These are phyloP conservation scores for Leishmania gerbilli DNA, from an alignment of 208 protist genomes.

Conservation along the genomic window DNA sequence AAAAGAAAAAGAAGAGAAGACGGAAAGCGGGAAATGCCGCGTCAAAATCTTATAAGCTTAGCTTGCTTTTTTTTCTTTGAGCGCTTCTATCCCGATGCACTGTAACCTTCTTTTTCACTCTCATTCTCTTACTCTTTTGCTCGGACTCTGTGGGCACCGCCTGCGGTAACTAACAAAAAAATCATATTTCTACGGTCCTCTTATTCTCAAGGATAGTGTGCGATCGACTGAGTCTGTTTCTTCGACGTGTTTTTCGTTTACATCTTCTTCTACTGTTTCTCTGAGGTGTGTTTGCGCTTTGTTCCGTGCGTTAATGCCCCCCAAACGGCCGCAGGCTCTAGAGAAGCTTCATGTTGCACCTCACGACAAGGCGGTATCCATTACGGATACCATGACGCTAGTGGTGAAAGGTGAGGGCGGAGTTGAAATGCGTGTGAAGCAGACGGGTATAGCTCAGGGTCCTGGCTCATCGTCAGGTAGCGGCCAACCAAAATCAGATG, in stretches of 20 bases:
- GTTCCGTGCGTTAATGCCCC: conserved; percentile 52
- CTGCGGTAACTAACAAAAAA: background rate
- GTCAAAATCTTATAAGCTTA: background rate
- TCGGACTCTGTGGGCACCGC: background rate
- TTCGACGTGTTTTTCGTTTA: background rate
- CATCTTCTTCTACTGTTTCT: background rate
- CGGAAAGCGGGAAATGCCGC: no score
- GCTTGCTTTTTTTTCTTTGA: background rate
- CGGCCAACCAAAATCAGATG: conserved; percentile 35
- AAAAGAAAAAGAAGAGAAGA: no score
- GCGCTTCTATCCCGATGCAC: background rate
- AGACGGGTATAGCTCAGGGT: conserved; percentile 70
- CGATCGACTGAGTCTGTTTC: background rate
- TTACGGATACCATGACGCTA: conserved; percentile 90
- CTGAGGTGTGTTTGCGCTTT: background rate
- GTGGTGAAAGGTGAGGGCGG: conserved; percentile 89
- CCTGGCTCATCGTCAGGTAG: conserved; percentile 19
- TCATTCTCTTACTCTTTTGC: background rate
- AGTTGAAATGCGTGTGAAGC: conserved; percentile 87
- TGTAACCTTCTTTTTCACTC: background rate
- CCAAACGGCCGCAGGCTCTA: conserved; percentile 73
- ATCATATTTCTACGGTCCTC: background rate
- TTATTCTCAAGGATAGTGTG: background rate
- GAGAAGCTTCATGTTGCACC: conserved; percentile 65
- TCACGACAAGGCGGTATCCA: conserved; percentile 77